phyloP scores from a whole-genome alignment of 331 rosid genomes.

The Malus hybrid region DNA sequence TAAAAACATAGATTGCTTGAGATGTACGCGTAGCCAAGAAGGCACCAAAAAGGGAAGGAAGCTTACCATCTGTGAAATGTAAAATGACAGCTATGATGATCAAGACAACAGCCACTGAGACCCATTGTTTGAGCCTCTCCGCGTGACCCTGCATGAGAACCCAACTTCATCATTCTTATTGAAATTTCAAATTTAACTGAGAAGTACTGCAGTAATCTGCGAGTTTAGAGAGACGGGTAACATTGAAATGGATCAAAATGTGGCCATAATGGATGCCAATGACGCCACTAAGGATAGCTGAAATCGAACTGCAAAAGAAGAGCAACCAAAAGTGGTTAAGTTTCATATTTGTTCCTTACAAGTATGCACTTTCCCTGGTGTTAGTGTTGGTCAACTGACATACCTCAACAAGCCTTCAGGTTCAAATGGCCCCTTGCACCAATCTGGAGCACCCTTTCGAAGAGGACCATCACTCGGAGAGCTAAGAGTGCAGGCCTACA shows the following conservation, averaged over 20 bases:
- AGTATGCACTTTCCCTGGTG: neutral
- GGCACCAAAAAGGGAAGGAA: neutral
- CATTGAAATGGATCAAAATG: constrained; percentile 84
- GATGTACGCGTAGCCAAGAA: neutral
- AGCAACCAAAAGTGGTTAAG: neutral
- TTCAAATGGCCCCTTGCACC: constrained; percentile 87
- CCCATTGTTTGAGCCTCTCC: constrained; percentile 86
- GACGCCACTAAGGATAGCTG: constrained; percentile 70
- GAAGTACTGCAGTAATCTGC: neutral
- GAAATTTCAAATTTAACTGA: neutral
- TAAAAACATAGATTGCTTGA: neutral
- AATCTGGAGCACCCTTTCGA: constrained; percentile 50
- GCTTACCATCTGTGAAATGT: constrained; percentile 68
- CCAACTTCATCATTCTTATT: neutral
- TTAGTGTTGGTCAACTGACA: neutral
- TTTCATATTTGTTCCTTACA: neutral
- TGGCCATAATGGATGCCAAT: constrained; percentile 92
- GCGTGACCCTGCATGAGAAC: constrained; percentile 46
- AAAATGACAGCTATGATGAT: constrained; percentile 58
- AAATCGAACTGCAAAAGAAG: constrained; percentile 47
- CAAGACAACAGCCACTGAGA: constrained; percentile 53
- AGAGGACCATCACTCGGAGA: constrained; percentile 41
- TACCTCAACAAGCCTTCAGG: constrained; percentile 87
- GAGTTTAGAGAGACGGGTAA: neutral
- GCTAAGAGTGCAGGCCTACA: constrained; percentile 61